These are phyloP conservation scores for Penicillium waksmanii DNA, from an alignment of 495 filamentous ascomycete species.

Conservation along the genomic window DNA sequence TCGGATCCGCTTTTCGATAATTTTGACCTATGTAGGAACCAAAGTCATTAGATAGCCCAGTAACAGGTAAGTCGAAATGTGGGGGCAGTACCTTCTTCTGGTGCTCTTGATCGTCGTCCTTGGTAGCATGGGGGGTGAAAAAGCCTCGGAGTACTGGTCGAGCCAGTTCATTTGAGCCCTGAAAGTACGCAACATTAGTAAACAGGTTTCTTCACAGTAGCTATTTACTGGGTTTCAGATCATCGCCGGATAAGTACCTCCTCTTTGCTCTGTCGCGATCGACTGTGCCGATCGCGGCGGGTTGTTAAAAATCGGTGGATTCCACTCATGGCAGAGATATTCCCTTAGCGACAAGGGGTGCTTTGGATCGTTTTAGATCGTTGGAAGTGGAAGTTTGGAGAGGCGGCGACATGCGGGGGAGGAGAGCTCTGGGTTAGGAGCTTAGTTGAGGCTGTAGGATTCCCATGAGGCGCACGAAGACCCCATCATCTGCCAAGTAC, in stretches of 20 bases:
- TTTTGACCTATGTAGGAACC: conserved; percentile 36
- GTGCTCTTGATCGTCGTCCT: conserved; percentile 32
- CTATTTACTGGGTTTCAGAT: background rate
- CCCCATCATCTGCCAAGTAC: conserved; percentile 34
- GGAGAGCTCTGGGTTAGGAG: conserved; percentile 19
- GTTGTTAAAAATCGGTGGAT: conserved; percentile 75
- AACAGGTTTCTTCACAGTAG: conserved; percentile 1
- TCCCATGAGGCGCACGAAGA: conserved; percentile 26
- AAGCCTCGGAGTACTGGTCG: conserved; percentile 39
- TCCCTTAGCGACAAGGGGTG: conserved; percentile 1
- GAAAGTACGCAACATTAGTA: conserved; percentile 21
- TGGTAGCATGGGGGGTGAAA: conserved; percentile 33
- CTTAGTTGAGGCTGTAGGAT: conserved; percentile 38
- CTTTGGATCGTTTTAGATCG: conserved; percentile 15
- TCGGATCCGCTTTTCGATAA: conserved; percentile 36
- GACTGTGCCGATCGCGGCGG: conserved; percentile 67
- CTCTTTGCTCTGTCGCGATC: conserved; percentile 55
- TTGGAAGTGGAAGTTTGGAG: conserved; percentile 5
- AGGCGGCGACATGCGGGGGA: conserved; percentile 35
- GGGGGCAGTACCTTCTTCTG: conserved; percentile 42
- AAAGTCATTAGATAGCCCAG: conserved; percentile 10
- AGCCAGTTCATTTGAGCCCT: conserved; percentile 32
- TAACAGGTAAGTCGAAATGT: background rate
- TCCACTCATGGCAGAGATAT: conserved; percentile 52
- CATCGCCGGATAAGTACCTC: conserved; percentile 39